phyloP scores from a whole-genome alignment of 2,329 filamentous ascomycete genomes.

The Aspergillus sp. region DNA sequence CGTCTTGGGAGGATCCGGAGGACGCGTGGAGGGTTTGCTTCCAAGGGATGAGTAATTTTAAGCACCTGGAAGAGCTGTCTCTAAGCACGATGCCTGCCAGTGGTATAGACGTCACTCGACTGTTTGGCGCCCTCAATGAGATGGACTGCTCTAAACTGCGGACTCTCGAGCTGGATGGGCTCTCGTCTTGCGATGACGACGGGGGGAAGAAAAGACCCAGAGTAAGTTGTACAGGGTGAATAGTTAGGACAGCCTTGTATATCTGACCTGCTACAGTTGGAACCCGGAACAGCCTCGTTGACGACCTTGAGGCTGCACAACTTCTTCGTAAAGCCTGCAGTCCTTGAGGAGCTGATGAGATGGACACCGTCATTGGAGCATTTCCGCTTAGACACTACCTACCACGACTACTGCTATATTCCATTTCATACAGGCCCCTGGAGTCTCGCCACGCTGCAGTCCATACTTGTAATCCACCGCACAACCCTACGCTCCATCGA shows the following conservation, averaged over 20 bases:
- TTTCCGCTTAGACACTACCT: neutral
- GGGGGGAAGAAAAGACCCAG: neutral
- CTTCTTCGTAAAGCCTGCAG: neutral
- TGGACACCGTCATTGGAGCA: neutral
- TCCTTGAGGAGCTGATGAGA: neutral
- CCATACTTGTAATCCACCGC: neutral
- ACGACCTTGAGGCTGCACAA: neutral
- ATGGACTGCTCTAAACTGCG: neutral
- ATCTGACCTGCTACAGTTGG: neutral
- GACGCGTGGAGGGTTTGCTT: neutral
- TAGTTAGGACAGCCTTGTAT: neutral
- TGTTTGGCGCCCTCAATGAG: neutral
- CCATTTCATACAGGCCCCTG: neutral
- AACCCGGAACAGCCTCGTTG: neutral
- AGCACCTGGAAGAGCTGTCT: neutral
- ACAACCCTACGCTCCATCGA: neutral
- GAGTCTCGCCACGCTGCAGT: constrained; percentile 1
- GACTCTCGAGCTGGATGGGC: neutral
- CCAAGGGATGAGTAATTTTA: neutral
- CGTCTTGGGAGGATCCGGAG: neutral
- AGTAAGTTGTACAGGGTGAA: neutral
- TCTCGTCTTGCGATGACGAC: neutral
- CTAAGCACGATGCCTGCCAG: neutral
- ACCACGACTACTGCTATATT: neutral
- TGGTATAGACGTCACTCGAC: neutral